Conservation (phyloP, 1,284 basidiomycete species). For the Cerrena zonata region DNA sequence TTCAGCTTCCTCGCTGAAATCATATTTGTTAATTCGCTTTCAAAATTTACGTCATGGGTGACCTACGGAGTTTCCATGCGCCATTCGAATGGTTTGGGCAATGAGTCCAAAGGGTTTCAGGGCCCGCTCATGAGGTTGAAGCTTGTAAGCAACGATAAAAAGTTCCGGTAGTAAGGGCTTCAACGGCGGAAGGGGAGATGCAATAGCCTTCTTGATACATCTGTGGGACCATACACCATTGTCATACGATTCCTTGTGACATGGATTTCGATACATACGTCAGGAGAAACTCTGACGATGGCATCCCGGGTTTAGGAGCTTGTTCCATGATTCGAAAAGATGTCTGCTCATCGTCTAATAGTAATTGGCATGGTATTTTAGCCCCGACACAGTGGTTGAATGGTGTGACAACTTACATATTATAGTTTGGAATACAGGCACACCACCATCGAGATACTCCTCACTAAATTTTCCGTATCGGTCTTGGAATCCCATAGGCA, state of each 20-base stretch:
- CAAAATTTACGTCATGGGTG: not conserved
- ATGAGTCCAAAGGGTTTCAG: constrained; percentile 34
- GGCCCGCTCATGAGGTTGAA: constrained; percentile 24
- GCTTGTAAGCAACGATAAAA: constrained; percentile 29
- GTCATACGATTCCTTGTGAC: not conserved
- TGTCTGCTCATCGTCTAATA: constrained; percentile 21
- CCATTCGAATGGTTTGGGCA: constrained; percentile 33
- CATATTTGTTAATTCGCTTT: not conserved
- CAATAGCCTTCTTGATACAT: constrained; percentile 28
- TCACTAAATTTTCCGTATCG: constrained; percentile 7
- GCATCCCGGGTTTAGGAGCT: constrained; percentile 19
- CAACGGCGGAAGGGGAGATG: constrained; percentile 28
- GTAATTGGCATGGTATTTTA: too few relatives aligned
- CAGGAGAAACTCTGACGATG: constrained; percentile 25
- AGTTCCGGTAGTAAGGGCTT: constrained; percentile 28
- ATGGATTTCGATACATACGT: constrained; percentile 17
- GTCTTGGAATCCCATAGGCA: constrained; percentile 13
- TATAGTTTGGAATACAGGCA: constrained; percentile 20
- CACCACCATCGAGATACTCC: constrained; percentile 12
- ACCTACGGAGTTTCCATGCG: constrained; percentile 28
- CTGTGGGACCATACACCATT: constrained; percentile 15
- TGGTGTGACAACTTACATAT: constrained; percentile 29
- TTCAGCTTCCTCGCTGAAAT: constrained; percentile 25
- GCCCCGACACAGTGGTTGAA: too few relatives aligned
- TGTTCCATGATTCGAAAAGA: constrained; percentile 14